Percentiles rank a stretch among this genome's conserved stretches.
These are phyloP conservation scores for Ajuga reptans DNA, from an alignment of 305 asterid genomes.

Conservation along the genomic window DNA sequence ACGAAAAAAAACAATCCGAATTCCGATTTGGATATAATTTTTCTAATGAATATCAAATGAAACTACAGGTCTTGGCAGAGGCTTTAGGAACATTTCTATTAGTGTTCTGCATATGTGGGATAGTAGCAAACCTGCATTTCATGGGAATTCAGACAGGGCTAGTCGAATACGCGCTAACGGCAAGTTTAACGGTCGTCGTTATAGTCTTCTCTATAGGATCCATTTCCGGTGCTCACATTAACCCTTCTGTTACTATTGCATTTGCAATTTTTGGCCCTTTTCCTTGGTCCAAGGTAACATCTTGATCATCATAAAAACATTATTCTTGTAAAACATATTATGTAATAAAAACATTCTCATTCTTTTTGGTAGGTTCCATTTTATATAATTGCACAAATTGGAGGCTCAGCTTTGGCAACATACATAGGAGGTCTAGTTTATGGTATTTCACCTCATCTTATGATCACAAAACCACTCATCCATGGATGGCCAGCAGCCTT, in stretches of 20 bases:
- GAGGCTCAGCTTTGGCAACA: constrained; percentile 60
- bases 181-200: constrained; percentile 57
- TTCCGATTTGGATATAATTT: too few species aligned
- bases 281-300: constrained; percentile 60
- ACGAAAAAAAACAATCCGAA: not conserved
- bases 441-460: constrained; percentile 43
- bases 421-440: constrained; percentile 44
- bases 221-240: constrained; percentile 84
- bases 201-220: constrained; percentile 58
- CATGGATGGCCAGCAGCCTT: constrained; percentile 58
- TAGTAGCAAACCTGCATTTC: constrained; percentile 44
- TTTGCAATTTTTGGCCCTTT: constrained; percentile 69
- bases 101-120: constrained; percentile 63
- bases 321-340: not conserved
- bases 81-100: constrained; percentile 58
- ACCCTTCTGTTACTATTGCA: constrained; percentile 80
- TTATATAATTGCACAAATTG: constrained; percentile 61
- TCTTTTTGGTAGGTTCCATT: constrained; percentile 47
- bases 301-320: not conserved
- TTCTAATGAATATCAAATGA: not conserved
- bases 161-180: constrained; percentile 67
- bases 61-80: constrained; percentile 59
- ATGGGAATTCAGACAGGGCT: constrained; percentile 48
- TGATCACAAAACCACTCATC: constrained; percentile 58
- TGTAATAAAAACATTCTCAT: too few species aligned